Percentiles rank a stretch among this genome's conserved stretches.
These are phyloP conservation scores for Phytophthora cactorum DNA, from an alignment of 352 stramenopile genomes.

Conservation along the genomic window DNA sequence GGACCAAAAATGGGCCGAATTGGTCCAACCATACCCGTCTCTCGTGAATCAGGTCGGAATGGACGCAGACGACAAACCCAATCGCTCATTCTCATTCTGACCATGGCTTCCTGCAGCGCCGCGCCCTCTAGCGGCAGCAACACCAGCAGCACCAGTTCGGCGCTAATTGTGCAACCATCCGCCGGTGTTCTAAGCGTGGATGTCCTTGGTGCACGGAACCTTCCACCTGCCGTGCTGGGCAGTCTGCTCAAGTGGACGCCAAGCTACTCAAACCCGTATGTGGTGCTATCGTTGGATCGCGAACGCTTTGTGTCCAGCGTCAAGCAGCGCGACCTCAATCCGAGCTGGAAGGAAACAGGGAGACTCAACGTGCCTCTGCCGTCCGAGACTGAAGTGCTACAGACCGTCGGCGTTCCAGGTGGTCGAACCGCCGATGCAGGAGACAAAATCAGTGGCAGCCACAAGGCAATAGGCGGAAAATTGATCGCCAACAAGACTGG, in stretches of 20 bases:
- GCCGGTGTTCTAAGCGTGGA: slow-evolving; percentile 67
- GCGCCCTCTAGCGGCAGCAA: slow-evolving; percentile 14
- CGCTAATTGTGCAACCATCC: slow-evolving; percentile 4
- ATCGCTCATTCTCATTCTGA: slow-evolving; percentile 22
- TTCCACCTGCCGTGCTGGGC: slow-evolving; percentile 64
- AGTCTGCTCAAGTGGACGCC: slow-evolving; percentile 75
- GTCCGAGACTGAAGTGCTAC: slow-evolving; percentile 60
- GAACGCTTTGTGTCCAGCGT: slow-evolving; percentile 62
- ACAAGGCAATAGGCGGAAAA: slow-evolving; percentile 17
- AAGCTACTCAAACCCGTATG: slow-evolving; percentile 73
- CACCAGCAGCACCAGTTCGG: slow-evolving; percentile 11
- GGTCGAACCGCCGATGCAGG: slow-evolving; percentile 21
- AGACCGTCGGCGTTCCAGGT: slow-evolving; percentile 42
- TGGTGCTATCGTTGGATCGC: slow-evolving; percentile 58
- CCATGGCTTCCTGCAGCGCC: slow-evolving; percentile 47
- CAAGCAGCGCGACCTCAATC: slow-evolving; percentile 60
- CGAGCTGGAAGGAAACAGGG: slow-evolving; percentile 71
- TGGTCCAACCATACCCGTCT: slow-evolving; percentile 8
- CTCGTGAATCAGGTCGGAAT: slow-evolving; percentile 27
- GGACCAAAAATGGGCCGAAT: slow-evolving; percentile 2
- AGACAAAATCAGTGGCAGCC: slow-evolving; percentile 17
- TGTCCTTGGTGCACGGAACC: slow-evolving; percentile 59
- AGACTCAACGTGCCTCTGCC: slow-evolving; percentile 59
- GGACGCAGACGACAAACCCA: slow-evolving; percentile 22
- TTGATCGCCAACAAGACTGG: slow-evolving; percentile 24